Evolutionary conservation across 2,329 filamentous ascomycete genomes (phyloP), one percentile per base, ranked within the genome.

Genomic region (Alternaria brassicicola): DNA sequence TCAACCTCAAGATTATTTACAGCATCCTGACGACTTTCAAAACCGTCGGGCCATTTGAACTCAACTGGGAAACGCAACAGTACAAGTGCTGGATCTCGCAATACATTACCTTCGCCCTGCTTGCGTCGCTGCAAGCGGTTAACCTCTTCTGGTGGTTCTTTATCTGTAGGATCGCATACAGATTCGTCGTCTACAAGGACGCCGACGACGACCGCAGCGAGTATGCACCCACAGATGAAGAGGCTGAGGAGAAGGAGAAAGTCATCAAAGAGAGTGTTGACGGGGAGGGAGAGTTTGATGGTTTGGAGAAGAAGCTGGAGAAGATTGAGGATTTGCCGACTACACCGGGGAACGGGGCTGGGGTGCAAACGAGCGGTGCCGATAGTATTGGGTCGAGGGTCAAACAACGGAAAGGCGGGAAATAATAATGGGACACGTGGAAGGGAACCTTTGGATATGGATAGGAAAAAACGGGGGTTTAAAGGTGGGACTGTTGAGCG

Each of bases 81-180:
- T 94, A 90, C 83, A 94, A 93, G 81, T 92, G 89, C 80, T 81
- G 79, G 71, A 78, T 93, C 59, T 83, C 85, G 26, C 88, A 92
- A 73, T 80, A 81, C 74, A 92, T 93, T 69, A 89, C 89, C 10
- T 82, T 87, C 8, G 67, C 71, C 3, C 83, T 94, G 25, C 84
- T 94, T 6, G 82, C 86, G 3, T 81, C 83, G 3, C 82, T 94
- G 31, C 91, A 94, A 77, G 85, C 87, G 1, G 83, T 94, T 52
- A 94, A 94, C 75, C 76, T 93, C 9, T 92, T 93, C 79, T 94
- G 91, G 91, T 85, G 93, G 57, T 91, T 88, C 78, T 87, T 89
- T 77, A 92, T 94, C 69, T 74, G 90, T 58, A 84, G 90, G 64
- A 92, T 93, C 64, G 88, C 89, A 45, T 91, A 88, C 69, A 84